Conservation (phyloP, 2,329 filamentous ascomycete genomes). For the Clonostachys rosea region DNA sequence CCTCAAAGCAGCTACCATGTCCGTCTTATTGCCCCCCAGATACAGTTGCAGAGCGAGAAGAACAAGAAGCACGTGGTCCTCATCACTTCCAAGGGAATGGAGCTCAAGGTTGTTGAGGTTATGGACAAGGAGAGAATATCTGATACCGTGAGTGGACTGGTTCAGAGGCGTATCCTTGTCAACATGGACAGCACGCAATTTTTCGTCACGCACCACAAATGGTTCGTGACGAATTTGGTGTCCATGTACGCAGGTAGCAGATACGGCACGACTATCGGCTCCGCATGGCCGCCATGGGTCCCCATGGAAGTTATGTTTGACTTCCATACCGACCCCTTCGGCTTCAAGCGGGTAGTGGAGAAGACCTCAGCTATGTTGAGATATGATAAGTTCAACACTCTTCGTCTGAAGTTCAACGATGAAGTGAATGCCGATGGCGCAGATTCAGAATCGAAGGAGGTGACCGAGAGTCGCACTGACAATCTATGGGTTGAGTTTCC, state of each 20-base stretch:
- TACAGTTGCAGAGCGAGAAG: conserved; percentile 97
- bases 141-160: conserved; percentile 89
- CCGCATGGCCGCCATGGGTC: conserved; percentile 96
- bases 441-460: conserved; percentile 41
- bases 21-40: conserved; percentile 92
- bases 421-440: conserved; percentile 67
- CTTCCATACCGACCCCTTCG: conserved; percentile 87
- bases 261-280: conserved; percentile 80
- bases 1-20: conserved; percentile 93
- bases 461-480: conserved; percentile 76
- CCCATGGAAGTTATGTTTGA: conserved; percentile 99
- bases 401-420: conserved; percentile 95
- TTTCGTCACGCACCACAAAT: conserved; percentile 93
- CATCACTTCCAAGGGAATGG: conserved; percentile 97
- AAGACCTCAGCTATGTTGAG: conserved; percentile 92
- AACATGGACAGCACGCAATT: conserved; percentile 98
- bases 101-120: conserved; percentile 93
- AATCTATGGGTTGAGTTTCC: conserved; percentile 97
- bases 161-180: conserved; percentile 88
- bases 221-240: conserved; percentile 76
- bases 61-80: conserved; percentile 95
- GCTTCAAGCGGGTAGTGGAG: conserved; percentile 96
- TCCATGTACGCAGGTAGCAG: conserved; percentile 92
- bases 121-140: conserved; percentile 94
- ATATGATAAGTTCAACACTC: conserved; percentile 97